Base-by-base conservation (phyloP, 345 rosid species). In the Linum usitatissimum region DNA sequence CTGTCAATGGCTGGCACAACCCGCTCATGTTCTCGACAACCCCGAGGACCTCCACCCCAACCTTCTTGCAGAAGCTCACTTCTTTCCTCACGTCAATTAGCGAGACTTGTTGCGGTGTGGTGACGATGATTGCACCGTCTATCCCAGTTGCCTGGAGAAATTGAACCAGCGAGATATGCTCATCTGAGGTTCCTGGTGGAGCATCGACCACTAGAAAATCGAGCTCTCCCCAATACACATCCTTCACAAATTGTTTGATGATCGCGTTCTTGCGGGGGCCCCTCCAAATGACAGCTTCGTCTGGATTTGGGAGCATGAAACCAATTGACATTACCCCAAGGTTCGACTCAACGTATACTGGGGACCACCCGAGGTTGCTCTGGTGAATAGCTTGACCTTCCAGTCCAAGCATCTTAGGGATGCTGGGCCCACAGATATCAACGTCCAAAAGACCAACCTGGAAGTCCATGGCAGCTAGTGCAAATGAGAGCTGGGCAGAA, bases 1-100 rank as follows among this genome's bases (percentile, higher is more conserved):
- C 94, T 6, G 62, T 71, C 69, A 92, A 63, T 3, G 85, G 82
- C 57, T 92, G 99, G 71, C 79, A 81, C 66, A 92, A 74, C 56
- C 96, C 91, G 64, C 99, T 92, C 99, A 90, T 92, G 77, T 90
- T 92, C 74, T 92, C 99, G n/a, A 92, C 97, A 3, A 92, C 97
- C 55, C 98, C 96, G 23, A 92, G 90, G 53, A 92, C 85, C 0
- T 76, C 80, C 3, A 92, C 84, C 28, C 94, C 96, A 14, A 92
- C 94, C 68, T 89, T 92, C 83, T 86, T 92, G 85, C 97, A 93
- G 61, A 93, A 92, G 68, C 76, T 90, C 65, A 93, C 90, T 76
- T 84, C 97, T 77, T 93, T 90, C 12, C 99, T 79, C 31, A 93
- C 99, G 78, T 90, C 97, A 30, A 90, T 89, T 57, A 93, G 81